Evolutionary conservation across 2,329 filamentous ascomycete genomes (phyloP), one percentile per base, ranked within the genome.

Genomic region (Colletotrichum tropicale): DNA sequence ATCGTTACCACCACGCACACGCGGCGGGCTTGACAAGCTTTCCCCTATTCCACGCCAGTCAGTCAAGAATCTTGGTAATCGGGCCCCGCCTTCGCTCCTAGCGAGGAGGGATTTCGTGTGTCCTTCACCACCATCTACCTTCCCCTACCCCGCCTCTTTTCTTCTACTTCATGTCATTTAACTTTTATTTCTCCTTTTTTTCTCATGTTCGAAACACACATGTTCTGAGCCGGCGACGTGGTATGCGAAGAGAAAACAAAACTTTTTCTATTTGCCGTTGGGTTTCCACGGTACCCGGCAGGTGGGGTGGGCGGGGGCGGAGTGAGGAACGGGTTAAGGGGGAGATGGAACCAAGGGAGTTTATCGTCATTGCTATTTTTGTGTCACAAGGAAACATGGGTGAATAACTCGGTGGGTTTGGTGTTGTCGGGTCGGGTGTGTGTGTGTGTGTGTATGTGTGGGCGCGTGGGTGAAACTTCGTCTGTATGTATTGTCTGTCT

Each of bases 101-200:
- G 65, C 43, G 43, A 32, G 18, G 43, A 32, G 18, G 43, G n/a
- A 21, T 66, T 55, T 65, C n/a, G 21, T 58, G 28, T 38, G 21
- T 67, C 62, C 77, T 15, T 74, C 74, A 52, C 43, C n/a, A 52
- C n/a, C n/a, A 52, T 52, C 76, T 60, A 73, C 66, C 60, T 75
- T 70, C 56, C 67, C 56, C 74, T 78, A n/a, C 18, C 38, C 38
- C 38, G 43, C 72, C 60, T 69, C 77, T 71, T 15, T 66, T 77
- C 78, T 79, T 75, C 67, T 77, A 75, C 72, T 76, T 74, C 61
- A 70, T 68, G 71, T 79, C 70, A 69, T 71, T 74, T 75, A 76
- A 30, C 62, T 62, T 62, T 32, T 16, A 24, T 34, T 52, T 26
- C 55, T 24, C 30, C 9, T 28, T 26, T 28, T 26, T 62, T 64